A percentile compares a stretch with the other conserved stretches of the same genome.
Conservation (phyloP, 2,329 filamentous ascomycete genomes). For the Xylariaceae sp. region DNA sequence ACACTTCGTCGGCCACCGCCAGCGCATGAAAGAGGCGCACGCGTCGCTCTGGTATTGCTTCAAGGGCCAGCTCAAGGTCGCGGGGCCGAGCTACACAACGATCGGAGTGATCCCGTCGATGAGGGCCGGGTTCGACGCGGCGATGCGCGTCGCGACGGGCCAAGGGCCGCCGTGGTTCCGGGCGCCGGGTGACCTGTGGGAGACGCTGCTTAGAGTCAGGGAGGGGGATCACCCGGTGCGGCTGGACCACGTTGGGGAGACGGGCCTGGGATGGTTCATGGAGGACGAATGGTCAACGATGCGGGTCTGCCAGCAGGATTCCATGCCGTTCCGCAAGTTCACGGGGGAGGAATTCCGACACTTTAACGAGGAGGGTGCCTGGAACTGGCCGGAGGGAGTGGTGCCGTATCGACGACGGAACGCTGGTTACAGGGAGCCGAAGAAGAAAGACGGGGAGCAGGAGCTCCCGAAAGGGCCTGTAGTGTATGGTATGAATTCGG, state of each 20-base stretch:
- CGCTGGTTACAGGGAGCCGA: too few relatives aligned
- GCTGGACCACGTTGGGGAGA: slow-evolving; percentile 20
- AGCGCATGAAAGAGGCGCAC: slow-evolving; percentile 55
- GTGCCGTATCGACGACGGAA: too few relatives aligned
- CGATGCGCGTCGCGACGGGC: slow-evolving; percentile 30
- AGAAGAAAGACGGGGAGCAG: too few relatives aligned
- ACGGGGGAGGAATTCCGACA: too few relatives aligned
- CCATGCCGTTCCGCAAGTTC: too few relatives aligned
- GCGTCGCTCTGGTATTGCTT: slow-evolving; percentile 52
- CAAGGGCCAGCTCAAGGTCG: slow-evolving; percentile 60
- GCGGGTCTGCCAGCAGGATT: too few relatives aligned
- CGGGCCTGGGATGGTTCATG: slow-evolving; percentile 22
- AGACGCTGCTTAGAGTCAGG: too few relatives aligned
- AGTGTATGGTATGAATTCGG: too few relatives aligned
- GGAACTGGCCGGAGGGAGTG: too few relatives aligned
- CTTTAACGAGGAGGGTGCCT: too few relatives aligned
- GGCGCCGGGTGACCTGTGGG: not conserved
- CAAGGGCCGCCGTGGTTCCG: slow-evolving; percentile 17
- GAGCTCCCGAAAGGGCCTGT: too few relatives aligned
- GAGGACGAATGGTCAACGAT: slow-evolving; percentile 8
- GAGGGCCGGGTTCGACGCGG: slow-evolving; percentile 45
- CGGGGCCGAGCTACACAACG: slow-evolving; percentile 49
- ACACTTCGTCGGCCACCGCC: slow-evolving; percentile 74
- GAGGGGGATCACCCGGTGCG: not conserved
- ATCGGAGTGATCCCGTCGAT: slow-evolving; percentile 49